Conservation (phyloP, 2,329 filamentous ascomycete species). For the Fusarium sp. region DNA sequence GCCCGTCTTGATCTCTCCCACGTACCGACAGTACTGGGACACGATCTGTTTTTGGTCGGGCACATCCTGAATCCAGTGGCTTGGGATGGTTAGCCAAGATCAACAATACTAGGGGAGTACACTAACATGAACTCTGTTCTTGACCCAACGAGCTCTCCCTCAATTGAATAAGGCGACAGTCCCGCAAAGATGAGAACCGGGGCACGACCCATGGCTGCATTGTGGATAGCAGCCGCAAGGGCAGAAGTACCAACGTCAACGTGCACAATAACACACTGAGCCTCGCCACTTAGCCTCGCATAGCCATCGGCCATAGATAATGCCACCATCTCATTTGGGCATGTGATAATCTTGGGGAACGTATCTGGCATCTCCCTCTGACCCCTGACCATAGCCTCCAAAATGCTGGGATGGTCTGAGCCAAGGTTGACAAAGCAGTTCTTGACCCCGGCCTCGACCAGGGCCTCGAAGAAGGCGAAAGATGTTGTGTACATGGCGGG, state of each 20-base stretch:
- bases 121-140: constrained; percentile 32
- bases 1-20: constrained; percentile 21
- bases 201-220: constrained; percentile 47
- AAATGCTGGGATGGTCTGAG: constrained; percentile 59
- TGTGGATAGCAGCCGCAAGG: constrained; percentile 47
- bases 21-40: constrained; percentile 26
- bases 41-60: constrained; percentile 35
- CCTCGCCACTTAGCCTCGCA: constrained; percentile 49
- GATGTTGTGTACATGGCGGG: constrained; percentile 26
- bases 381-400: constrained; percentile 48
- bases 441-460: constrained; percentile 58
- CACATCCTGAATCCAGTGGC: constrained; percentile 39
- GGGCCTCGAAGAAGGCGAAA: constrained; percentile 24
- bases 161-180: constrained; percentile 58
- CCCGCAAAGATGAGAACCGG: constrained; percentile 60
- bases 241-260: constrained; percentile 49
- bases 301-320: constrained; percentile 43
- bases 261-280: constrained; percentile 48
- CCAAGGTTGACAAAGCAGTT: constrained; percentile 67
- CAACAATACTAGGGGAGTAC: rapidly evolving
- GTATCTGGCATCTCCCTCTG: constrained; percentile 32
- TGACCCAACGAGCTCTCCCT: constrained; percentile 41
- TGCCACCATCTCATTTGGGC: constrained; percentile 51
- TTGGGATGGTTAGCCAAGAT: rapidly evolving
- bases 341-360: constrained; percentile 45